Base-by-base conservation (phyloP, 2,329 filamentous ascomycete species). In the Teratosphaeria gauchensis region DNA sequence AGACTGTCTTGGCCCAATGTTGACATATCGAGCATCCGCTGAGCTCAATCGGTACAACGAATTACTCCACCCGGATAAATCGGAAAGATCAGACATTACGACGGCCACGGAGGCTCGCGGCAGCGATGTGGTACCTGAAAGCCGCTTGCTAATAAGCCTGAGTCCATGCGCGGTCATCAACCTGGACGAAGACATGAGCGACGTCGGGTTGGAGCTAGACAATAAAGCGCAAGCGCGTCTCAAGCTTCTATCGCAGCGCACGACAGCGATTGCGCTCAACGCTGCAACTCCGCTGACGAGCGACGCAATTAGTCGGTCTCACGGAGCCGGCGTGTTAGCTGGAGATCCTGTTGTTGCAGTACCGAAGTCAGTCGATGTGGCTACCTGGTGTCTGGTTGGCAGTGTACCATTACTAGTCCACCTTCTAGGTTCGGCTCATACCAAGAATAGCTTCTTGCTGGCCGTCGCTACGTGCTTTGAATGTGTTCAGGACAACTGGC, bases 1-100 rank as follows among this genome's bases (percentile, higher is more conserved):
- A 74, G 94, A 99, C 69, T 94, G 90, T 65, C 81, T 99, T 14
- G 94, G 95, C 4, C 92, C 91, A 1, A 95, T 99, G 68, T 91
- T 97, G 70, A 99, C 95, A 0, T 99, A 99, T 70, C 85, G 89
- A 67, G 92, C 94, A 6, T 97, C 94, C 1, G 92, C 94, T 7
- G 86, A 89, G 57, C 77, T 99, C 46, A 94, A 95, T 60, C 81
- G 96, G 56, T 87, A 92, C 53, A 97, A 97, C 67, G 94, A 99
- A 69, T 84, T 91, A 56, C 80, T 95, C 42, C 89, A 95, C 72
- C 87, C 90, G 1, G 92, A 91, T 12, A 95, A 91, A 69, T 90
- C 95, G 64, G 90, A 95, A 61, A 85, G 83, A 55, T 97, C 94
- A 1, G 92, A 97, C 65, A 96, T 99, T 56, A 82, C 96, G 53